These are phyloP conservation scores for Thecaphora frezii DNA, from an alignment of 1,284 basidiomycete genomes.

Conservation along the genomic window DNA sequence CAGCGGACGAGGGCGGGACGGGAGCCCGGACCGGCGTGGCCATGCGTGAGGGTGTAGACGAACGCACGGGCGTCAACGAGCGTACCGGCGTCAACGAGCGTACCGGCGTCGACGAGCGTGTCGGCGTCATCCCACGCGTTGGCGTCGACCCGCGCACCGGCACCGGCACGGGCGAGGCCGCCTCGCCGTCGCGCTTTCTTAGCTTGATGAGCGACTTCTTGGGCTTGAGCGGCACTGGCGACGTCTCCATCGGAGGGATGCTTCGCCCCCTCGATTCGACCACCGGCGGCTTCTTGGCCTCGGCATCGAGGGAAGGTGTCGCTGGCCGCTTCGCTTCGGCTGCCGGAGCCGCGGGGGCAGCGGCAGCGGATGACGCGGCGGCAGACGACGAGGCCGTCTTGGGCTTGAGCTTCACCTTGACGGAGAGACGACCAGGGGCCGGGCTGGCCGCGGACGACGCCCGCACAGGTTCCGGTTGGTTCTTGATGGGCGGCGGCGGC, in stretches of 20 bases:
- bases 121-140: too few relatives aligned
- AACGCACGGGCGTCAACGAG: too few relatives aligned
- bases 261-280: constrained; percentile 1
- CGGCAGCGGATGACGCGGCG: constrained; percentile 4
- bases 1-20: too few relatives aligned
- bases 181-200: constrained; percentile 17
- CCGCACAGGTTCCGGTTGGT: background rate
- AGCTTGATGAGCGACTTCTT: constrained; percentile 45
- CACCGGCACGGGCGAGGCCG: constrained; percentile 3
- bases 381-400: constrained; percentile 9
- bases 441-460: constrained; percentile 19
- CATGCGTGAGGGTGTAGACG: too few relatives aligned
- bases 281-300: too few relatives aligned
- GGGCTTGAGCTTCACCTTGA: constrained; percentile 32
- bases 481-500: background rate
- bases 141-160: too few relatives aligned
- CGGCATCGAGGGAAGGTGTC: too few relatives aligned
- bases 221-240: constrained; percentile 12
- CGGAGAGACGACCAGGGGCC: constrained; percentile 18
- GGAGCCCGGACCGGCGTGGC: too few relatives aligned
- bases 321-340: too few relatives aligned
- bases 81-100: too few relatives aligned
- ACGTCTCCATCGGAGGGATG: constrained; percentile 4
- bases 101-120: too few relatives aligned
- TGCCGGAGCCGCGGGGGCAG: background rate